These are phyloP conservation scores for Vaccinium vitisidaea DNA, from an alignment of 148 eudicot genomes.

Conservation along the genomic window DNA sequence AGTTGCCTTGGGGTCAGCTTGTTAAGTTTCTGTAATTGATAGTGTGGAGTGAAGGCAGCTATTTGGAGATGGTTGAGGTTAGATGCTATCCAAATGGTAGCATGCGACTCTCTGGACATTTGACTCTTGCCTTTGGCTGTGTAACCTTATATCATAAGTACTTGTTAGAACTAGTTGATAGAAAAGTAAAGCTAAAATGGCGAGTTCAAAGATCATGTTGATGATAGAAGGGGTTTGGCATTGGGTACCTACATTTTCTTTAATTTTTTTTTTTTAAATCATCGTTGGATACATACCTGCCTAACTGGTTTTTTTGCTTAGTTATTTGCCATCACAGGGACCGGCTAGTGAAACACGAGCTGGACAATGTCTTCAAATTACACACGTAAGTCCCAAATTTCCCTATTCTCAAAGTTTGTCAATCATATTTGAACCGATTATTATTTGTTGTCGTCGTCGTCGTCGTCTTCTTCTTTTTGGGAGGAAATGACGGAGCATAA, in stretches of 20 bases:
- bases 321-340: not conserved
- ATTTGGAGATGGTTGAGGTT: too few relatives aligned
- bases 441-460: too few relatives aligned
- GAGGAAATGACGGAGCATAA: not conserved
- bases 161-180: not conserved
- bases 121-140: not conserved
- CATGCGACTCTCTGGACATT: not conserved
- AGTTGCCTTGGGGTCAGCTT: not conserved
- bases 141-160: not conserved
- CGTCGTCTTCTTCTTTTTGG: too few relatives aligned
- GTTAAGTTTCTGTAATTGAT: not conserved
- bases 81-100: too few relatives aligned
- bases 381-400: not conserved
- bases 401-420: not conserved
- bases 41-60: too few relatives aligned
- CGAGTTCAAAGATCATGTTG: not conserved
- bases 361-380: slow-evolving; percentile 2
- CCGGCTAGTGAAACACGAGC: not conserved
- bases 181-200: not conserved
- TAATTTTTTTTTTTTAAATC: not conserved
- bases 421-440: not conserved
- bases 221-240: not conserved
- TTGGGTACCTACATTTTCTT: not conserved
- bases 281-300: not conserved
- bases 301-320: not conserved